These are phyloP conservation scores for Xylaria sp. DNA, from an alignment of 2,329 filamentous ascomycete genomes.

Conservation along the genomic window DNA sequence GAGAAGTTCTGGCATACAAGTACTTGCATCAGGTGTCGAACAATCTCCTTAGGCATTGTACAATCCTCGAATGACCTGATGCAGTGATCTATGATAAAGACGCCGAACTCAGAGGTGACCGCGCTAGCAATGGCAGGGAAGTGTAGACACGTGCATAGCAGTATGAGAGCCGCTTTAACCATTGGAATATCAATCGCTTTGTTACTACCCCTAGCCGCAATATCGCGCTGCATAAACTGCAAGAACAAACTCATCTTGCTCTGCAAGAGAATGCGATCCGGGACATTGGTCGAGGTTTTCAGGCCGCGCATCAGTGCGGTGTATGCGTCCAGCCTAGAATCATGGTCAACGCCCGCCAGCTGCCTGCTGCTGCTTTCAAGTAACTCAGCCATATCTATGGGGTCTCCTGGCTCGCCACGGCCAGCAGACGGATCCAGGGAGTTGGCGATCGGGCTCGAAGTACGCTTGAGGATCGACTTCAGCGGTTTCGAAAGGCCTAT, in stretches of 20 bases:
- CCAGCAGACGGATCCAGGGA: slow-evolving; percentile 40
- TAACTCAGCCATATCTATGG: slow-evolving; percentile 67
- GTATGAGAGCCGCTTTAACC: slow-evolving; percentile 68
- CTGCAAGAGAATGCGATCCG: slow-evolving; percentile 65
- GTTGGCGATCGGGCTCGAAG: slow-evolving; percentile 39
- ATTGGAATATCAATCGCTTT: slow-evolving; percentile 62
- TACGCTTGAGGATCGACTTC: slow-evolving; percentile 74
- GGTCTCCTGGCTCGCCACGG: slow-evolving; percentile 34
- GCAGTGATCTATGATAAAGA: slow-evolving; percentile 75
- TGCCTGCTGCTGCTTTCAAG: slow-evolving; percentile 79
- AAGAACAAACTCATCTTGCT: slow-evolving; percentile 72
- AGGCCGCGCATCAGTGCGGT: slow-evolving; percentile 69
- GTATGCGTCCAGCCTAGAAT: slow-evolving; percentile 79
- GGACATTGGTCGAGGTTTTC: slow-evolving; percentile 76
- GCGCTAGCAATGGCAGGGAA: slow-evolving; percentile 64
- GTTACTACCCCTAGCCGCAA: slow-evolving; percentile 55
- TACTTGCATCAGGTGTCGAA: slow-evolving; percentile 74
- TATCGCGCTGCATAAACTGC: slow-evolving; percentile 79
- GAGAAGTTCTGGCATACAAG: slow-evolving; percentile 76
- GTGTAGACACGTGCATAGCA: slow-evolving; percentile 72
- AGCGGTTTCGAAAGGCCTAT: slow-evolving; percentile 41
- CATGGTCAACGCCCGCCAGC: slow-evolving; percentile 67
- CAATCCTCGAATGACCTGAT: slow-evolving; percentile 67
- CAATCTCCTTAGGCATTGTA: slow-evolving; percentile 66
- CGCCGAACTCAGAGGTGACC: slow-evolving; percentile 71